Percentiles rank a stretch among this genome's conserved stretches.
These are phyloP conservation scores for Mortierella sp. DNA, from an alignment of 371 early-diverging fungal species.

Conservation along the genomic window DNA sequence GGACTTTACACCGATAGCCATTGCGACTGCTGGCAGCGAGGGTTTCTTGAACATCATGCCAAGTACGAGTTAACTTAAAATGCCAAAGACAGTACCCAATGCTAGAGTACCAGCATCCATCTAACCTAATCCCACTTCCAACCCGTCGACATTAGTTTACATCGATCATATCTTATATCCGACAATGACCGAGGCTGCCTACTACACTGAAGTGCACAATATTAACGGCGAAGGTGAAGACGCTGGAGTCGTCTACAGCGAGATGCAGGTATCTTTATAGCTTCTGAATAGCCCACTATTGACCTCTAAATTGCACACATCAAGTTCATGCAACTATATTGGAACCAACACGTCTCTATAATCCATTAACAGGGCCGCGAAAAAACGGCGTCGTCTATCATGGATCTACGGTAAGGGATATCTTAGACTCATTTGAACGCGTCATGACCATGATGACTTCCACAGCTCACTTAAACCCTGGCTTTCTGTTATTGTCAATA, in stretches of 20 bases:
- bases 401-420: constrained; percentile 34
- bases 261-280: constrained; percentile 51
- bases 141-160: constrained; percentile 55
- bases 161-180: constrained; percentile 78
- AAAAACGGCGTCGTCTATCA: constrained; percentile 40
- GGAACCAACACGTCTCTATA: background rate
- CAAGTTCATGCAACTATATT: background rate
- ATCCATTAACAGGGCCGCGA: constrained; percentile 43
- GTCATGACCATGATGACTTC: background rate
- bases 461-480: background rate
- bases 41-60: constrained; percentile 73
- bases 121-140: background rate
- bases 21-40: constrained; percentile 72
- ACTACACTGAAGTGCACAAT: constrained; percentile 69
- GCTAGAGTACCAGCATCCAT: background rate
- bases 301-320: background rate
- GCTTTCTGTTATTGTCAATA: constrained; percentile 9
- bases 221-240: constrained; percentile 56
- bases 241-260: constrained; percentile 58
- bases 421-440: background rate
- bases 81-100: background rate
- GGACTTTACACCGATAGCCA: constrained; percentile 47
- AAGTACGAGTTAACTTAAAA: constrained; percentile 28
- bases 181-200: constrained; percentile 71
- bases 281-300: background rate